Base-by-base conservation (phyloP, 306 rosid genomes). In the Gleditsia sinensis region DNA sequence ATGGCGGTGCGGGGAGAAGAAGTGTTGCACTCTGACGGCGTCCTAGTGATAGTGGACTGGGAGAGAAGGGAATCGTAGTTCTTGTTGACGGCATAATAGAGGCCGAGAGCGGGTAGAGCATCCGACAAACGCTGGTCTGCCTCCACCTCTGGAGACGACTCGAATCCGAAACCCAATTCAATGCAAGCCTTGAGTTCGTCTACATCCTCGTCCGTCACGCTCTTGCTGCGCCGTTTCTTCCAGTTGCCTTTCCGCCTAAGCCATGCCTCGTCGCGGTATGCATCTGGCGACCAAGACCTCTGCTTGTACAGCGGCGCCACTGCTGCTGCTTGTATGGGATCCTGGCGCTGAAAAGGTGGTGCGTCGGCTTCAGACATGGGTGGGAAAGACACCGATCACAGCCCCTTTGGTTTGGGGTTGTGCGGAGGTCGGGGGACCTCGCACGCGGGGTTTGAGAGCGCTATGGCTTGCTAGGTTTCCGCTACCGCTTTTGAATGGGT, bases 391-490 rank as follows among this genome's bases (percentile, higher is more conserved):
- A 57, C 19, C 34, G 69, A 57, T 82, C 84, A 78, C 86, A 74
- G 80, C 86, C 84, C 83, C 85, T 59, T 25, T 9, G 33, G 40
- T 4, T 1, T 33, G 83, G 82, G 83, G 78, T 57, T 73, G 86
- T 81, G 91, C 91, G 78, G 98, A 86, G 98, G 96, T 80, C 92
- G 84, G 63, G 75, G 74, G 94, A 90, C 96, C 98, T 88, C 98
- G 81, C 91, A 85, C 86, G 84, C 46, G 16, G 83, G 72, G 83
- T 61, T 49, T 11, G 82, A 42, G 85, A 62, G 61, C 82, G 72
- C 88, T 80, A 85, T 85, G 75, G 87, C 79, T 60, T 36, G 34
- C 56, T 76, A 75, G 82, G 75, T 78, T 77, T 14, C 3, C n/a
- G 20, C 7, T 21, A 20, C 57, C 12, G 71, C 55, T 53, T 70